These are phyloP conservation scores for Pichia sp. DNA, from an alignment of 1,139 yeast species.

Conservation along the genomic window DNA sequence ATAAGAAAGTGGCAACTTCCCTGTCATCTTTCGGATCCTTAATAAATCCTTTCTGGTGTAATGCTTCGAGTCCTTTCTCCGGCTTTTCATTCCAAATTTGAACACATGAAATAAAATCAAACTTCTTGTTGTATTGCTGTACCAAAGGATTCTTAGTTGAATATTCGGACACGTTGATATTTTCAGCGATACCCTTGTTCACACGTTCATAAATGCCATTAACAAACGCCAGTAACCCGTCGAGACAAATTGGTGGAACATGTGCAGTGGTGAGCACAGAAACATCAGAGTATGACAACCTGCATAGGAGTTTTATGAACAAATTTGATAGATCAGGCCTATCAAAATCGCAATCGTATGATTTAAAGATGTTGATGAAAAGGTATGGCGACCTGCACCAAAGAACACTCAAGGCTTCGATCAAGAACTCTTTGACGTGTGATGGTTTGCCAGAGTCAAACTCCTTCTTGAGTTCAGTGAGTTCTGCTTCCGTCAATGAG, in stretches of 20 bases:
- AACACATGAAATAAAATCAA: constrained; percentile 69
- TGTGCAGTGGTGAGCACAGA: constrained; percentile 71
- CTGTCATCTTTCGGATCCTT: constrained; percentile 42
- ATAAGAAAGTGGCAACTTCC: constrained; percentile 71
- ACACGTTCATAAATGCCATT: constrained; percentile 59
- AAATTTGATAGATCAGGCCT: constrained; percentile 73
- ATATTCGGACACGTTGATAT: constrained; percentile 14
- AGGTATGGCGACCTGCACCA: constrained; percentile 80
- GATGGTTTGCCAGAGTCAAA: constrained; percentile 35
- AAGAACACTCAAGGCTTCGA: constrained; percentile 76
- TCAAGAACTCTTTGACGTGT: constrained; percentile 61
- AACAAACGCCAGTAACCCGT: constrained; percentile 70
- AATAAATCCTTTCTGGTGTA: constrained; percentile 61
- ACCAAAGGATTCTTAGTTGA: constrained; percentile 26
- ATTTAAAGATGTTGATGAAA: constrained; percentile 69
- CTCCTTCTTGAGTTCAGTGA: constrained; percentile 21
- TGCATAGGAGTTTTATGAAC: constrained; percentile 63
- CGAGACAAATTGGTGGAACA: constrained; percentile 91
- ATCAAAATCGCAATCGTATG: constrained; percentile 89
- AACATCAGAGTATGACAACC: constrained; percentile 73
- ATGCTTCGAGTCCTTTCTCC: constrained; percentile 58
- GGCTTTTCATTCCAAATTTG: constrained; percentile 73
- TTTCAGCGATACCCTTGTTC: constrained; percentile 26
- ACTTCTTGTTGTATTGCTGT: constrained; percentile 50
- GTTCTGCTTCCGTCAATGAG: constrained; percentile 22